Base-by-base conservation (phyloP, 257 asterid species). In the Asclepias syriaca region DNA sequence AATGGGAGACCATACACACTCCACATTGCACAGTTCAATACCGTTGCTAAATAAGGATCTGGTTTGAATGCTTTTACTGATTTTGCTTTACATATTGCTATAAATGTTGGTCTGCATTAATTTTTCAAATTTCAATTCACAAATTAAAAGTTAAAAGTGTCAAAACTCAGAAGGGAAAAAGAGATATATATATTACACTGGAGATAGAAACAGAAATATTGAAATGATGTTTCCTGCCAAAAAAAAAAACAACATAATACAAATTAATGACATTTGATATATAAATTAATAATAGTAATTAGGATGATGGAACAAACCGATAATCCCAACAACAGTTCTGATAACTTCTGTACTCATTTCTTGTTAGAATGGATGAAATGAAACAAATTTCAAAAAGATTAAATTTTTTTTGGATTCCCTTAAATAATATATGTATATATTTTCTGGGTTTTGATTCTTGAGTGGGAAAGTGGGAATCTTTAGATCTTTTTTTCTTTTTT, bases 1-100 rank as follows among this genome's bases (percentile, higher is more conserved):
- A 86, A 70, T 46, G 97, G 97, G 81, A 91, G 65, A 11, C 97
- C 97, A 72, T 89, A 91, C 39, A 89, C 78, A 29, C 74, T 74
- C 97, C 97, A 91, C 84, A 91, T 51, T 13, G 78, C 77, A 71
- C 96, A 89, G 0, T 64, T 89, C 87, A 8, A 87, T 84, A 73
- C 75, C 15, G 34, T 85, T 51, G 0, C 96, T 92, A 8, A 37
- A 0, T 63, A 85, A 87, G 21, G 88, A 86, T 81, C 85, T 91
- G 86, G 85, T 70, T 78, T 82, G 82, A 79, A 92, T 0, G 65
- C 48, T 51, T 83, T 82, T 21, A 90, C 96, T 0, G 92, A 83
- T 79, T 85, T 88, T 3, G 70, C 84, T 67, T 66, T 86, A 60
- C 71, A 77, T 49, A 92, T 88, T 48, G 75, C 79, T 32, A 8